Conservation (phyloP, 2,329 filamentous ascomycete genomes). For the Botrytis hyacinthi region DNA sequence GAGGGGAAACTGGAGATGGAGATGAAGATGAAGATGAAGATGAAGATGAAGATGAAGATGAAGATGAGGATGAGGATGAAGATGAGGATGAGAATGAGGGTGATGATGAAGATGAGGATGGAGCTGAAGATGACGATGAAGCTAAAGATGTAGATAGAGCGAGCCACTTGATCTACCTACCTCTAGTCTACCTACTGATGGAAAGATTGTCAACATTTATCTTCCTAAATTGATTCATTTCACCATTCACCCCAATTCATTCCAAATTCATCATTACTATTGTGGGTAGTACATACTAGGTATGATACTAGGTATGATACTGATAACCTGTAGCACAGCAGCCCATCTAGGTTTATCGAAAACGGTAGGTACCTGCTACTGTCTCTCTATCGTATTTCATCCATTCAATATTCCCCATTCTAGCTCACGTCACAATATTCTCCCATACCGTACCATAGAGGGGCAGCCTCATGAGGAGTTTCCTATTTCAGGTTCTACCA, state of each 20-base stretch:
- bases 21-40: neutral
- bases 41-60: neutral
- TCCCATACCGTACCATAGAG: neutral
- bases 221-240: neutral
- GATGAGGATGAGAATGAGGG: no score
- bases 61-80: neutral
- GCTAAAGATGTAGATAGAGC: neutral
- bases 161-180: neutral
- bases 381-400: no score
- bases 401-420: neutral
- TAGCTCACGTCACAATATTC: neutral
- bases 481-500: neutral
- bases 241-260: neutral
- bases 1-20: neutral
- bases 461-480: neutral
- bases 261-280: neutral
- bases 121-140: neutral
- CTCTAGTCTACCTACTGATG: neutral
- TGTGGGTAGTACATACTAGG: neutral
- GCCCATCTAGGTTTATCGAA: neutral
- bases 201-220: neutral
- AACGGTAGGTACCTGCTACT: no score
- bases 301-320: neutral
- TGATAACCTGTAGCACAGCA: neutral
- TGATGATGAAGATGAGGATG: neutral